A percentile compares a stretch with the other conserved stretches of the same genome.
phyloP scores from a whole-genome alignment of 139 green algal species.

The Tetratostichococcus sp. region DNA sequence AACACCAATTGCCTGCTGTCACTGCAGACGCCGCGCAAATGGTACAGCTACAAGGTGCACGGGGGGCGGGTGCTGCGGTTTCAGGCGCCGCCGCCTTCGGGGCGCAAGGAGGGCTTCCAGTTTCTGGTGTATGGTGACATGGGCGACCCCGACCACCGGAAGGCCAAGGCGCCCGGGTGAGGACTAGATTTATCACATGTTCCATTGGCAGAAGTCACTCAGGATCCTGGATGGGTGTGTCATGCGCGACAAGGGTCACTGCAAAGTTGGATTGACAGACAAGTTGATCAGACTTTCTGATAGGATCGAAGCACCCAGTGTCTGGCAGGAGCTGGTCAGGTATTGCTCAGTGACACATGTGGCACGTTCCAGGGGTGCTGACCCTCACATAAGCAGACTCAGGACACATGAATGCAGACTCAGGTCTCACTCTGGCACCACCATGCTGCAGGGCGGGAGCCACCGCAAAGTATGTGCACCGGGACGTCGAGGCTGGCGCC shows the following conservation, averaged over 20 bases:
- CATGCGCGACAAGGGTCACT: too few species aligned
- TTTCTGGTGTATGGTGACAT: constrained; percentile 77
- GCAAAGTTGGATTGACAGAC: too few species aligned
- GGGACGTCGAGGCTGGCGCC: constrained; percentile 22
- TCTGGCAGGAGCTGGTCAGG: too few species aligned
- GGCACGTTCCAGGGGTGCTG: too few species aligned
- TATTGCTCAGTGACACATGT: too few species aligned
- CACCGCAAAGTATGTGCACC: constrained; percentile 25
- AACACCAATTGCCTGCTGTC: too few species aligned
- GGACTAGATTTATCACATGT: neutral
- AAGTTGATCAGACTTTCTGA: too few species aligned
- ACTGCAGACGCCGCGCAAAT: constrained; percentile 23
- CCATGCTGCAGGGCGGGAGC: constrained; percentile 32
- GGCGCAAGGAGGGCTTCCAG: constrained; percentile 29
- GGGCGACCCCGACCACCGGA: constrained; percentile 41
- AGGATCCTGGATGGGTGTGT: too few species aligned
- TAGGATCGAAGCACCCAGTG: too few species aligned
- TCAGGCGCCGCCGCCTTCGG: constrained; percentile 11
- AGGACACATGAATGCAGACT: neutral
- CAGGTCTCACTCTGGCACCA: neutral
- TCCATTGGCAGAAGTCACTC: neutral
- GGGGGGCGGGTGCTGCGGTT: constrained; percentile 15
- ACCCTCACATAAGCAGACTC: too few species aligned
- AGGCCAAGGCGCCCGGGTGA: constrained; percentile 45
- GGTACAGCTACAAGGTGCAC: constrained; percentile 27